phyloP scores from a whole-genome alignment of 129 eudicot species.

The Escallonia herrerae region DNA sequence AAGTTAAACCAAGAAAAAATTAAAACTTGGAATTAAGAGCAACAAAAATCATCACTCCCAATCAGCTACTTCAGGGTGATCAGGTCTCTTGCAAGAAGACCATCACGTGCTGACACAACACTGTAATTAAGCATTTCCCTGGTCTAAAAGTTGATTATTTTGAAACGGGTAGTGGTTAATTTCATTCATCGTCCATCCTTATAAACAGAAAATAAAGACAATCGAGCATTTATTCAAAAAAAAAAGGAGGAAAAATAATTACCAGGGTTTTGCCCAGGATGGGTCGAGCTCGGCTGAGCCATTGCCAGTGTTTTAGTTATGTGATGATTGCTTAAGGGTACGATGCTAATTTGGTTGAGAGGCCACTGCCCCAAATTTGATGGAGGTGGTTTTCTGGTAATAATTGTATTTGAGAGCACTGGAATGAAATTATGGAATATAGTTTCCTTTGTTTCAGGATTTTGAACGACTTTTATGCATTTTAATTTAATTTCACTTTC shows the following conservation, averaged over 20 bases:
- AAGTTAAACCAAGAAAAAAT: too few species aligned
- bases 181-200: not conserved
- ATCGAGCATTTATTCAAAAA: not conserved
- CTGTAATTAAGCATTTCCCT: too few species aligned
- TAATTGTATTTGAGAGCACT: not conserved
- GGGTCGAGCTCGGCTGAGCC: slow-evolving; percentile 14
- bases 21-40: too few species aligned
- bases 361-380: not conserved
- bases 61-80: too few species aligned
- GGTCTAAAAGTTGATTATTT: not conserved
- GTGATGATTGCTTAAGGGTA: slow-evolving; percentile 1
- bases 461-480: not conserved
- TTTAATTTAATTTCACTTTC: too few species aligned
- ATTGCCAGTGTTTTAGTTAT: not conserved
- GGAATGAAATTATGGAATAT: not conserved
- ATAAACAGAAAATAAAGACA: not conserved
- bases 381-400: slow-evolving; percentile 6
- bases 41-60: too few species aligned
- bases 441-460: not conserved
- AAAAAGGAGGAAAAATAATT: not conserved
- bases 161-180: not conserved
- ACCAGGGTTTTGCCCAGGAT: slow-evolving; percentile 9
- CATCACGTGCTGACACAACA: too few species aligned
- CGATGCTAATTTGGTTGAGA: not conserved
- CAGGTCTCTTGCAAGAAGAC: too few species aligned